These are phyloP conservation scores for Fusarium multiceps DNA, from an alignment of 2,329 filamentous ascomycete genomes.

Conservation along the genomic window DNA sequence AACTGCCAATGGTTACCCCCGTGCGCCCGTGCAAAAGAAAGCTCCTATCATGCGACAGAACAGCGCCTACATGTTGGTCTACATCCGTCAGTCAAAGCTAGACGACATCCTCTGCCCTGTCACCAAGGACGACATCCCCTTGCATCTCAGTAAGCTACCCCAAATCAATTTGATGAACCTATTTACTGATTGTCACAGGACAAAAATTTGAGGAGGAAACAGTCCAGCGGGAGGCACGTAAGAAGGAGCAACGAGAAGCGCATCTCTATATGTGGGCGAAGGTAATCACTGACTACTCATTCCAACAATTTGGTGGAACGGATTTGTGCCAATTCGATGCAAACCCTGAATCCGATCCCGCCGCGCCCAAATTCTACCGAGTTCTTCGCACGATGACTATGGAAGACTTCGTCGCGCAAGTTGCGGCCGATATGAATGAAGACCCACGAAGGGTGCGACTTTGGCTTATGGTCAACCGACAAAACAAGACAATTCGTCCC, in stretches of 20 bases:
- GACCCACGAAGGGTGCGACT: constrained; percentile 79
- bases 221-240: constrained; percentile 77
- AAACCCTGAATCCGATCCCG: constrained; percentile 71
- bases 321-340: constrained; percentile 80
- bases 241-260: constrained; percentile 91
- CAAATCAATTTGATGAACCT: background rate
- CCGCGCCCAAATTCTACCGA: constrained; percentile 78
- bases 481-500: constrained; percentile 95
- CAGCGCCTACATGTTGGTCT: constrained; percentile 99
- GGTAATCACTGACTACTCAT: constrained; percentile 84
- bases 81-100: constrained; percentile 88
- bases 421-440: constrained; percentile 76
- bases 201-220: constrained; percentile 84
- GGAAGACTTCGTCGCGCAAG: constrained; percentile 75
- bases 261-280: constrained; percentile 91
- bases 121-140: constrained; percentile 80
- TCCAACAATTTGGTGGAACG: constrained; percentile 82
- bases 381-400: constrained; percentile 81
- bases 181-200: constrained; percentile 58
- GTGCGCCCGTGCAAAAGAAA: constrained; percentile 65
- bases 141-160: constrained; percentile 74
- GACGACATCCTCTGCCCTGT: constrained; percentile 84
- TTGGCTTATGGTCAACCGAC: constrained; percentile 98
- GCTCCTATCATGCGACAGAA: constrained; percentile 72
- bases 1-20: constrained; percentile 59